Conservation (phyloP, 768 basidiomycete species). For the Termitomyces sp. region DNA sequence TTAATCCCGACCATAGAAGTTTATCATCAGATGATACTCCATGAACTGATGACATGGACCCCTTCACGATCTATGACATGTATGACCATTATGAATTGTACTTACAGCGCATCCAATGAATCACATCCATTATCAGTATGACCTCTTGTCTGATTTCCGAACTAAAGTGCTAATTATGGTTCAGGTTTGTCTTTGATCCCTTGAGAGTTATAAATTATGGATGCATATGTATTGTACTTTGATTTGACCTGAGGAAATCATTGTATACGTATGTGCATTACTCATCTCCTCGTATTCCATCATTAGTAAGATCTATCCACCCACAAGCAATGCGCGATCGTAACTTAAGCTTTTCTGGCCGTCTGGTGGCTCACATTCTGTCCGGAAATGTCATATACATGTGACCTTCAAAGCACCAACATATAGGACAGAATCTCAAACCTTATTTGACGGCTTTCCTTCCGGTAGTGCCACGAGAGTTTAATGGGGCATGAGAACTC, state of each 20-base stretch:
- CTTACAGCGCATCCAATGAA: background rate
- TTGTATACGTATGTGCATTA: background rate
- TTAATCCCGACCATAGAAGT: constrained; percentile 58
- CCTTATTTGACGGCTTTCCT: constrained; percentile 4
- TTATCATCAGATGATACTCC: constrained; percentile 13
- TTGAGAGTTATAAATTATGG: background rate
- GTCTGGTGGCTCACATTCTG: background rate
- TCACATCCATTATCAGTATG: background rate
- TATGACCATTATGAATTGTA: constrained; percentile 3
- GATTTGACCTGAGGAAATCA: background rate
- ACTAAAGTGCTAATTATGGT: background rate
- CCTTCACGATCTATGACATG: constrained; percentile 2
- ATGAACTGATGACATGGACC: constrained; percentile 5
- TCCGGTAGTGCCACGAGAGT: background rate
- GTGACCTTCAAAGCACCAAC: background rate
- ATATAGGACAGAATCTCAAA: constrained; percentile 1
- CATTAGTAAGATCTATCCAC: background rate
- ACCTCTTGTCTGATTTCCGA: background rate
- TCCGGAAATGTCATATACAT: background rate
- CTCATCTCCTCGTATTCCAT: constrained; percentile 2
- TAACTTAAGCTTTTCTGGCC: background rate
- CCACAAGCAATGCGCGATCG: background rate
- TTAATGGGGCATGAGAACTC: background rate
- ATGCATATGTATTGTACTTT: background rate
- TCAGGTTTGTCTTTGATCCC: background rate